Percentiles rank a stretch among this genome's conserved stretches.
These are phyloP conservation scores for Colletotrichum sp. DNA, from an alignment of 2,329 filamentous ascomycete species.

Conservation along the genomic window DNA sequence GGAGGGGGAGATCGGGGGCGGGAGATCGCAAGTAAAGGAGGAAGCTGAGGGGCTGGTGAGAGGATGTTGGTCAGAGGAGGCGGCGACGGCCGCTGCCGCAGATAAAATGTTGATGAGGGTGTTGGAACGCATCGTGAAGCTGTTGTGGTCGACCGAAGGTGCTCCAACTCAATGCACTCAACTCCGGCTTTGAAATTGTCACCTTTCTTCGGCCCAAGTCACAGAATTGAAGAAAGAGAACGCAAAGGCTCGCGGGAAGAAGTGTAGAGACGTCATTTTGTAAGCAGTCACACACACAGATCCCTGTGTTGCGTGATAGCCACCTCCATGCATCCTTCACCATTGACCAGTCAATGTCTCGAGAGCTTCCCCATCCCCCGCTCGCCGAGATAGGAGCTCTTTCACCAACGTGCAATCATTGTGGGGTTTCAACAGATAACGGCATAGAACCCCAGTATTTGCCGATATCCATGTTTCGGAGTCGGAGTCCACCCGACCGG, in stretches of 20 bases:
- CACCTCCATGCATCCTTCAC: neutral
- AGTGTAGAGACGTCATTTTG: neutral
- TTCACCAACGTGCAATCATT: conserved; percentile 4
- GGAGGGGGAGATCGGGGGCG: conserved; percentile 34
- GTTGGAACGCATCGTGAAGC: conserved; percentile 1
- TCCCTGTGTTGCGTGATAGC: conserved; percentile 6
- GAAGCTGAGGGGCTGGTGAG: neutral
- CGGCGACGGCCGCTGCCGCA: neutral
- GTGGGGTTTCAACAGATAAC: neutral
- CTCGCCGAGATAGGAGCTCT: neutral
- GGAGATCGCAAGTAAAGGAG: conserved; percentile 34
- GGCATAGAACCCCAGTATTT: neutral
- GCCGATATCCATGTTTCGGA: neutral
- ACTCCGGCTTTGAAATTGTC: neutral
- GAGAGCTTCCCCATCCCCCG: neutral
- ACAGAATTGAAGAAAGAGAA: neutral
- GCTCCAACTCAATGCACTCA: too few species aligned
- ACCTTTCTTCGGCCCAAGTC: neutral
- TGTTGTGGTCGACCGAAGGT: too few species aligned
- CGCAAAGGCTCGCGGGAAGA: neutral
- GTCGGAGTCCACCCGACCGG: neutral
- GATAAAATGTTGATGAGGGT: neutral
- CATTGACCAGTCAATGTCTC: neutral
- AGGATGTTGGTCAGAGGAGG: neutral
- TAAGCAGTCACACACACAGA: neutral